phyloP scores from a whole-genome alignment of 2,329 filamentous ascomycete genomes.

The Sarocladium kiliense region DNA sequence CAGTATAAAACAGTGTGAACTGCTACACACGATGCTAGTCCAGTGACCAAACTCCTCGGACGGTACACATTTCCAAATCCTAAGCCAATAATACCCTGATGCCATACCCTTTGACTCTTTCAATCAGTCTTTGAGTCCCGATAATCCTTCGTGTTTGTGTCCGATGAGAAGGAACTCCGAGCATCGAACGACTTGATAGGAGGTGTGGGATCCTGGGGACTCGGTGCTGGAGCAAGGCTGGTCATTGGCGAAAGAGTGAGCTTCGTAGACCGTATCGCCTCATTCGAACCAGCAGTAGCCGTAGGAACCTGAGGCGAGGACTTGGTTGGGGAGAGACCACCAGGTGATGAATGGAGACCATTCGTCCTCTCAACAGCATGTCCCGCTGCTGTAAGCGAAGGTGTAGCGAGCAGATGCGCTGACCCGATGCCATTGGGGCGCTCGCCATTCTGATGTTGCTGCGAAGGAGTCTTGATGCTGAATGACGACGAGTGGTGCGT shows the following conservation, averaged over 20 bases:
- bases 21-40: no score
- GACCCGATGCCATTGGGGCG: background rate
- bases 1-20: no score
- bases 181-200: slow-evolving; percentile 2
- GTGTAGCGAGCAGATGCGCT: background rate
- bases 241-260: slow-evolving; percentile 3
- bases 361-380: background rate
- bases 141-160: background rate
- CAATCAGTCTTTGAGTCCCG: background rate
- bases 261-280: background rate
- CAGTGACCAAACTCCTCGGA: no score
- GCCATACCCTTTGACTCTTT: background rate
- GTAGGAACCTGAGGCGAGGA: background rate
- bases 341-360: slow-evolving; percentile 1
- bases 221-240: slow-evolving; percentile 3
- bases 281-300: background rate
- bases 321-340: slow-evolving; percentile 1
- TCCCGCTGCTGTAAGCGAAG: background rate
- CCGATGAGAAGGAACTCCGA: background rate
- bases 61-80: no score
- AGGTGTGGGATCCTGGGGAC: slow-evolving; percentile 1
- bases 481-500: background rate
- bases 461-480: background rate
- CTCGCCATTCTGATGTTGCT: background rate
- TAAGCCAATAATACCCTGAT: no score